phyloP scores from a whole-genome alignment of 225 moss, liverwort and hornwort genomes.

The Lunularia cruciata region DNA sequence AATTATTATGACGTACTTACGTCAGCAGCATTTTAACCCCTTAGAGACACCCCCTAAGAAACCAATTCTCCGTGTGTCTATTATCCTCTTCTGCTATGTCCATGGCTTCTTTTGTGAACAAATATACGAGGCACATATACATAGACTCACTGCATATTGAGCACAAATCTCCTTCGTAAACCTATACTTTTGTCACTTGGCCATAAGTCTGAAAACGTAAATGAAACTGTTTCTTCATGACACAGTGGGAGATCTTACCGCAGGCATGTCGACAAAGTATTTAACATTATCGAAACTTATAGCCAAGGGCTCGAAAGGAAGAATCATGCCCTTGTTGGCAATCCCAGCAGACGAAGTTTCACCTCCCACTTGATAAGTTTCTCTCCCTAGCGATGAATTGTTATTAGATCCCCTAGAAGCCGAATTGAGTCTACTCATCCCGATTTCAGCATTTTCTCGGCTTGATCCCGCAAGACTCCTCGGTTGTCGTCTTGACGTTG shows the following conservation, averaged over 20 bases:
- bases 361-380: not conserved
- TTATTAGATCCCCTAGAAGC: not conserved
- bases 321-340: conserved; percentile 61
- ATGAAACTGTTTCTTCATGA: too few species aligned
- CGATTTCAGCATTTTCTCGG: not conserved
- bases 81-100: not conserved
- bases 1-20: not conserved
- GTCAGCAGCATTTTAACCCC: not conserved
- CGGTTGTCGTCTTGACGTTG: not conserved
- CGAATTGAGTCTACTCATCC: conserved; percentile 10
- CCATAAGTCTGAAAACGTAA: too few species aligned
- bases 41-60: too few species aligned
- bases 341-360: not conserved
- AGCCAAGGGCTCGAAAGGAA: conserved; percentile 73
- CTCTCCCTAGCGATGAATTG: not conserved
- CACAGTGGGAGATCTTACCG: too few species aligned
- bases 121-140: too few species aligned
- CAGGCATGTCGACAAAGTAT: conserved; percentile 60
- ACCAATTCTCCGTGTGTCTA: too few species aligned
- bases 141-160: too few species aligned
- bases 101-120: too few species aligned
- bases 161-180: too few species aligned
- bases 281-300: conserved; percentile 71
- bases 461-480: conserved; percentile 16
- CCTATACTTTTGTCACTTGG: too few species aligned